phyloP scores from a whole-genome alignment of 768 basidiomycete genomes.

The Naganishia friedmannii region DNA sequence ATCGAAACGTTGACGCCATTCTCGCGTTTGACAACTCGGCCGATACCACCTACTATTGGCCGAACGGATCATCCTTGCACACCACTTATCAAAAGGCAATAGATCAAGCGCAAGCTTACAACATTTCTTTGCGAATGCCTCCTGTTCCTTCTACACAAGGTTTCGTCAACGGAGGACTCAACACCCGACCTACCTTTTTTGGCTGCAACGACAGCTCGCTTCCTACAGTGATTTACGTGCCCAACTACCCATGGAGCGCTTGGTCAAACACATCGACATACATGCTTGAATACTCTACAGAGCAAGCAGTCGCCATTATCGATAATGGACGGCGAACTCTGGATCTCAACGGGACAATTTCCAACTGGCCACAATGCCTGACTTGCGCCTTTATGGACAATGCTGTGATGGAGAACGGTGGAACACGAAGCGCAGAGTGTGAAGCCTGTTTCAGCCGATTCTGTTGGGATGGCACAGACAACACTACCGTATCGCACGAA shows the following conservation, averaged over 20 bases:
- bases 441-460: conserved; percentile 48
- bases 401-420: conserved; percentile 42
- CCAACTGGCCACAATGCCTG: conserved; percentile 64
- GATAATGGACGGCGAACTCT: conserved; percentile 60
- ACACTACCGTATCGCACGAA: conserved; percentile 35
- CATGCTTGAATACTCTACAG: conserved; percentile 61
- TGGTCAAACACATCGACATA: conserved; percentile 64
- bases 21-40: conserved; percentile 66
- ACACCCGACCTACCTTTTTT: conserved; percentile 63
- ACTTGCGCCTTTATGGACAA: conserved; percentile 67
- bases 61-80: conserved; percentile 64
- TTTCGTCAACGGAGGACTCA: conserved; percentile 48
- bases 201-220: conserved; percentile 64
- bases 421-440: conserved; percentile 42
- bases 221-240: conserved; percentile 71
- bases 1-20: conserved; percentile 69
- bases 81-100: conserved; percentile 44
- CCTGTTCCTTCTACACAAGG: conserved; percentile 45
- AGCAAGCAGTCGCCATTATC: conserved; percentile 62
- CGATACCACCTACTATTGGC: conserved; percentile 59
- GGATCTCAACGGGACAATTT: conserved; percentile 60
- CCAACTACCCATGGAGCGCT: conserved; percentile 60
- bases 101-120: conserved; percentile 25
- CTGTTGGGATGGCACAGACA: conserved; percentile 50
- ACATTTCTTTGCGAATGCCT: conserved; percentile 44